Evolutionary conservation across 2,329 filamentous ascomycete genomes (phyloP).

Genomic region (Aspergillus tubingensis): DNA sequence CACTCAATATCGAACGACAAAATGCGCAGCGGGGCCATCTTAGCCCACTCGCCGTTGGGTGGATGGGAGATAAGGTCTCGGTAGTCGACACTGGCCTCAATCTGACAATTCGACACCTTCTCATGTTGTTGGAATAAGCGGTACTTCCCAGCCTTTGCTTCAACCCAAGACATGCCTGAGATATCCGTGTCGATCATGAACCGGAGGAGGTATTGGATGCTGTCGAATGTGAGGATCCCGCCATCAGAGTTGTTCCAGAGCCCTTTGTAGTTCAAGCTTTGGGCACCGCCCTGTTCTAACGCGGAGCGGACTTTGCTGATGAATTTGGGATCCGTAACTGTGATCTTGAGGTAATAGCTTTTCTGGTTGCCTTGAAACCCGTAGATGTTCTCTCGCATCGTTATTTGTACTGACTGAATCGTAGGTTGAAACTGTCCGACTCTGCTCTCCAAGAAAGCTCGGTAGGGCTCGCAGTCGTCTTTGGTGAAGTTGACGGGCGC

Average conservation of each 20-base stretch:
- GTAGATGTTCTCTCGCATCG: constrained; percentile 86
- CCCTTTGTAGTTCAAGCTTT: constrained; percentile 80
- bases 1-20: constrained; percentile 99
- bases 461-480: constrained; percentile 76
- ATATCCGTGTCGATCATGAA: constrained; percentile 99
- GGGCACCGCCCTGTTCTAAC: constrained; percentile 66
- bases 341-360: constrained; percentile 90
- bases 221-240: constrained; percentile 89
- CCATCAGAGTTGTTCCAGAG: constrained; percentile 74
- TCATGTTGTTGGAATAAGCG: constrained; percentile 65
- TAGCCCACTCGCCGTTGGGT: constrained; percentile 91
- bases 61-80: constrained; percentile 81
- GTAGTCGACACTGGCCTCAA: constrained; percentile 86
- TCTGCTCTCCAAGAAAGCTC: constrained; percentile 75
- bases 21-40: constrained; percentile 91
- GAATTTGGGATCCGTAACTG: constrained; percentile 83
- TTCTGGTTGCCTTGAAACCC: constrained; percentile 92
- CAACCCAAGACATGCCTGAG: constrained; percentile 96
- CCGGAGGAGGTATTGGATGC: constrained; percentile 87
- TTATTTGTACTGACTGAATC: constrained; percentile 79
- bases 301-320: constrained; percentile 73
- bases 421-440: constrained; percentile 71
- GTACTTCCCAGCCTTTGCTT: constrained; percentile 75
- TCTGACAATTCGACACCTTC: constrained; percentile 90
- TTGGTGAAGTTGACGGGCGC: constrained; percentile 80